These are phyloP conservation scores for Vigna unguiculata DNA, from an alignment of 306 rosid genomes.

Conservation along the genomic window DNA sequence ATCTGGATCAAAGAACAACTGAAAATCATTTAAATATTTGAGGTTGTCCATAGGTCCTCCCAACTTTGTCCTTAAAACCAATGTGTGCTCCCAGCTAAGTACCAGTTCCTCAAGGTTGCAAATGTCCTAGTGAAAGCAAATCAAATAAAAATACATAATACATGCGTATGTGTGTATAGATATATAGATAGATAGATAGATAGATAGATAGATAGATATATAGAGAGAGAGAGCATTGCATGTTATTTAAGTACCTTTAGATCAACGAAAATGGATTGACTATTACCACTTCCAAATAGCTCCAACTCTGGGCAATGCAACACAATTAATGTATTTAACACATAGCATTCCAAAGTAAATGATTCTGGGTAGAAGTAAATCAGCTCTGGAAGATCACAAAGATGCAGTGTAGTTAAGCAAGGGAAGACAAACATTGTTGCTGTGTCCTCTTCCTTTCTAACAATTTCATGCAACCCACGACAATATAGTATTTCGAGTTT, in stretches of 20 bases:
- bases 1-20: neutral
- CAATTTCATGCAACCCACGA: neutral
- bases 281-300: no score
- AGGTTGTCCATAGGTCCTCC: neutral
- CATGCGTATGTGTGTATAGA: no score
- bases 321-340: fast-evolving
- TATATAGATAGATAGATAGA: no score
- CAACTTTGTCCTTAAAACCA: neutral
- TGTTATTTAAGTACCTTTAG: neutral
- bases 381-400: neutral
- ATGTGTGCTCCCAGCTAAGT: no score
- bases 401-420: neutral
- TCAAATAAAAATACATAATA: no score
- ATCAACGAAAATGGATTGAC: conserved; percentile 7
- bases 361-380: conserved; percentile 1
- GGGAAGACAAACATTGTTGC: neutral
- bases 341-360: neutral
- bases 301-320: neutral
- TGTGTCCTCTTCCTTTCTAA: neutral
- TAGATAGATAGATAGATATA: no score
- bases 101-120: no score
- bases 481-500: neutral
- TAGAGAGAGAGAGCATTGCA: no score
- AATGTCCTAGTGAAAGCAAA: no score
- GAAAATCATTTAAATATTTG: no score